Evolutionary conservation across 2,329 filamentous ascomycete species (phyloP), one percentile per base, ranked within the genome.

Genomic region (Sporothrix protearum): DNA sequence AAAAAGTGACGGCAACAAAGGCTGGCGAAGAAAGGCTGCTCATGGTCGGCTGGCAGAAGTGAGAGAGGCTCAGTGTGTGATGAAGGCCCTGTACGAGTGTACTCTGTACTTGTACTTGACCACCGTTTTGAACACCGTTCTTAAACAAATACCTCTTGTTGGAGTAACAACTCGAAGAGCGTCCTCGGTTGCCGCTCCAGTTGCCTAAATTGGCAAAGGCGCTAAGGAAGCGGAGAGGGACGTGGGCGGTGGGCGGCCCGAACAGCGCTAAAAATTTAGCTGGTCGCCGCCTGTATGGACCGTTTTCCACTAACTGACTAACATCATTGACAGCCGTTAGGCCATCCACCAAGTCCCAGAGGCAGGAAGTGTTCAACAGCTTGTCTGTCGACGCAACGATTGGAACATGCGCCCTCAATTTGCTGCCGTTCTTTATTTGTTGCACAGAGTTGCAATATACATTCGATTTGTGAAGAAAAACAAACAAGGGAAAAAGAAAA

Each of bases 211-310:
- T 25, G 67, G 67, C 33, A 45, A 19, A 69, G 66, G 57, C 59
- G 69, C 55, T n/a, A 64, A 45, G 59, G 59, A 47, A 45, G 45
- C 45, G 68, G 55, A 49, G 42, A 63, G 45, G 63, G 57, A 70
- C 55, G 47, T 63, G n/a, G 45, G 39, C 69, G 69, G 47, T 63
- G n/a, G 45, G 39, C 69, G 69, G 69, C 39, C 69, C 69, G 69
- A 70, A 30, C 69, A 70, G 57, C 69, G 69, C 69, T 70, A 70
- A 70, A 39, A 59, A 12, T 49, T 49, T 49, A 51, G 28, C 45
- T 67, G 45, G 45, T 25, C 49, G 30, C 51, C 49, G 49, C 66
- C 33, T 68, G 63, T 66, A 47, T 49, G 63, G 63, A 33, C 39
- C n/a, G n/a, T 9, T 53, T 14, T n/a, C 33, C n/a, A n/a, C n/a